These are phyloP conservation scores for Aspergillus biplanus DNA, from an alignment of 495 filamentous ascomycete genomes.

Conservation along the genomic window DNA sequence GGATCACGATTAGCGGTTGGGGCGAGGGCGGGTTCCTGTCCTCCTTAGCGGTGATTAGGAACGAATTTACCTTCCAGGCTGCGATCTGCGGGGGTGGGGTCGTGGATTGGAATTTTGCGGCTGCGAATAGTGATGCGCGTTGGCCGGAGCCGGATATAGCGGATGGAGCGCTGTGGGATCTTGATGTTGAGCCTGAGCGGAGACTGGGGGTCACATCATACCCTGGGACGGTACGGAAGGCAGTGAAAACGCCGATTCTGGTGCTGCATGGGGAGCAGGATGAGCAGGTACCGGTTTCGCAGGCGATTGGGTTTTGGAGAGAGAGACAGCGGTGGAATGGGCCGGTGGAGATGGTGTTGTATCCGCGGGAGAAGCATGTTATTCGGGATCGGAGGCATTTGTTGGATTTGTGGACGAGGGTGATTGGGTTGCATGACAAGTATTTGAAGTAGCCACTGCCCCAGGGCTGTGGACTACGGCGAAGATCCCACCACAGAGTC, in stretches of 20 bases:
- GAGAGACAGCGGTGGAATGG: conserved; percentile 13
- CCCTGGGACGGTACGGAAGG: no score
- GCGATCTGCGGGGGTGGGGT: conserved; percentile 11
- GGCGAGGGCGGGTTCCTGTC: conserved; percentile 3
- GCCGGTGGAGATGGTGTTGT: conserved; percentile 14
- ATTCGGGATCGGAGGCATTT: conserved; percentile 8
- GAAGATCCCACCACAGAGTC: no score
- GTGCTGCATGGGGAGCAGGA: conserved; percentile 9
- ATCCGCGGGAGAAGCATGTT: conserved; percentile 10
- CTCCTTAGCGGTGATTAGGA: conserved; percentile 11
- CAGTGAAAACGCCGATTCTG: background rate
- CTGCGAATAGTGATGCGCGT: background rate
- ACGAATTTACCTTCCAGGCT: conserved; percentile 12
- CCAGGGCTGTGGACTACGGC: no score
- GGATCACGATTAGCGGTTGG: conserved; percentile 14
- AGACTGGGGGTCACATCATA: no score
- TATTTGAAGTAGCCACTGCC: background rate
- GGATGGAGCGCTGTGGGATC: background rate
- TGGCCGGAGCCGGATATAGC: conserved; percentile 10
- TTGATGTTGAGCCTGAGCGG: background rate
- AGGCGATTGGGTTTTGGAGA: conserved; percentile 13
- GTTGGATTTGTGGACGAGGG: conserved; percentile 12
- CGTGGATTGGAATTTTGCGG: conserved; percentile 8
- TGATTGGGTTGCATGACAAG: conserved; percentile 5
- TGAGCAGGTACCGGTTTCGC: conserved; percentile 9